Percentiles rank a stretch among this genome's conserved stretches.
Evolutionary conservation across 1,139 yeast species (phyloP).

Genomic region (Suhomyces chickasaworum): DNA sequence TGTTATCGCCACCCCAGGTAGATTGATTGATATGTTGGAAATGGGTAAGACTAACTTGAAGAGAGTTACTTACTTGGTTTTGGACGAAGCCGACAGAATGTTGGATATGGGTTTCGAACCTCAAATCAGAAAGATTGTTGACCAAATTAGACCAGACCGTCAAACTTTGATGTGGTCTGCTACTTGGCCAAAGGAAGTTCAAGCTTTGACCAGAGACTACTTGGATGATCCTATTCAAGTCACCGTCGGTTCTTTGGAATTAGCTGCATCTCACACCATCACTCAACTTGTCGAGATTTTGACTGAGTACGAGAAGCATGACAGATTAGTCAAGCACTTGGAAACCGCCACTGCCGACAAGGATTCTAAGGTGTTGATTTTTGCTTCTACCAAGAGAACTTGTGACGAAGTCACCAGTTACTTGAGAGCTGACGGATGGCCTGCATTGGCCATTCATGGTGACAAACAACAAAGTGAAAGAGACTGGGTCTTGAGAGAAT

Average conservation of each 20-base stretch:
- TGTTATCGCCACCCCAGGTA: slow-evolving; percentile 96
- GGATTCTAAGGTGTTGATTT: slow-evolving; percentile 77
- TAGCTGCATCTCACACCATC: slow-evolving; percentile 95
- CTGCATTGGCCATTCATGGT: slow-evolving; percentile 98
- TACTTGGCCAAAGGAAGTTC: slow-evolving; percentile 99
- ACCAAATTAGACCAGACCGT: slow-evolving; percentile 95
- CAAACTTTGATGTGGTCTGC: slow-evolving; percentile 99
- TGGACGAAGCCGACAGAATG: slow-evolving; percentile 97
- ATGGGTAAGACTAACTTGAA: slow-evolving; percentile 91
- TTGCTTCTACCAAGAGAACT: slow-evolving; percentile 94
- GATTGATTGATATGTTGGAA: slow-evolving; percentile 97
- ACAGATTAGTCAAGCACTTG: slow-evolving; percentile 80
- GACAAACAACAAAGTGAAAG: slow-evolving; percentile 97
- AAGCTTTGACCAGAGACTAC: slow-evolving; percentile 87
- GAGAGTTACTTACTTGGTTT: slow-evolving; percentile 94
- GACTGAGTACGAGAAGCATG: slow-evolving; percentile 90
- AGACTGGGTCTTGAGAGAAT: slow-evolving; percentile 96
- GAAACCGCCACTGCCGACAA: slow-evolving; percentile 80
- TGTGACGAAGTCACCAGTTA: slow-evolving; percentile 94
- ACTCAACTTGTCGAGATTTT: slow-evolving; percentile 92
- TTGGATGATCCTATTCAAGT: slow-evolving; percentile 93
- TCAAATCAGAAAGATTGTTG: slow-evolving; percentile 91
- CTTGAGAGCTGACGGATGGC: slow-evolving; percentile 97
- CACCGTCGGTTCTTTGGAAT: slow-evolving; percentile 91
- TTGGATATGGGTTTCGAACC: slow-evolving; percentile 98